Conservation (phyloP, 192 early-diverging fungal species). For the Geosiphon pyriformis region DNA sequence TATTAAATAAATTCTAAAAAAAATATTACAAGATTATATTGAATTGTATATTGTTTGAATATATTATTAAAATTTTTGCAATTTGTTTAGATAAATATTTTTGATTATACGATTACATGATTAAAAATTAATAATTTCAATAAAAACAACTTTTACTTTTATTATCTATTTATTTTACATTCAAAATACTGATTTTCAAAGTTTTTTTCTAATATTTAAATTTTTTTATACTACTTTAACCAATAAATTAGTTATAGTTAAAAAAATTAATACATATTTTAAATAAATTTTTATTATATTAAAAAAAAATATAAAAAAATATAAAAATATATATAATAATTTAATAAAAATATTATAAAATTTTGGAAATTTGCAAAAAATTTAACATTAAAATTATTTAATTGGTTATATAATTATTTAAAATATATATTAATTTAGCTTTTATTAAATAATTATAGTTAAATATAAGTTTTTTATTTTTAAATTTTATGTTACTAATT, state of each 20-base stretch:
- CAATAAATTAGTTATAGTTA: too few relatives aligned
- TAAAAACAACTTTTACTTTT: neutral
- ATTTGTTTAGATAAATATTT: too few relatives aligned
- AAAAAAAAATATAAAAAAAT: too few relatives aligned
- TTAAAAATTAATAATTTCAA: neutral
- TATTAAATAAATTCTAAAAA: conserved; percentile 10
- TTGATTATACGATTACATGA: neutral
- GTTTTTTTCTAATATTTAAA: too few relatives aligned
- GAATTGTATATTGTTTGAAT: conserved; percentile 1
- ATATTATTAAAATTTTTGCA: conserved; percentile 2
- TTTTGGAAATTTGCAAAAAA: neutral
- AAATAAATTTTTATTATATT: too few relatives aligned
- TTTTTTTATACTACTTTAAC: too few relatives aligned
- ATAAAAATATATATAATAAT: too few relatives aligned
- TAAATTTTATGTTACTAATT: neutral
- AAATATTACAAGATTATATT: neutral
- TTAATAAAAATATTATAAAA: too few relatives aligned
- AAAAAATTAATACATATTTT: too few relatives aligned
- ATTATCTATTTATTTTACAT: too few relatives aligned
- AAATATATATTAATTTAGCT: neutral
- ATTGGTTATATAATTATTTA: neutral
- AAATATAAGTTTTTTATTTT: neutral
- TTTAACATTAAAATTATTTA: neutral
- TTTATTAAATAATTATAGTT: neutral
- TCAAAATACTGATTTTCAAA: too few relatives aligned